These are phyloP conservation scores for Ceratocystis cacaofunesta DNA, from an alignment of 2,329 filamentous ascomycete species.

Conservation along the genomic window DNA sequence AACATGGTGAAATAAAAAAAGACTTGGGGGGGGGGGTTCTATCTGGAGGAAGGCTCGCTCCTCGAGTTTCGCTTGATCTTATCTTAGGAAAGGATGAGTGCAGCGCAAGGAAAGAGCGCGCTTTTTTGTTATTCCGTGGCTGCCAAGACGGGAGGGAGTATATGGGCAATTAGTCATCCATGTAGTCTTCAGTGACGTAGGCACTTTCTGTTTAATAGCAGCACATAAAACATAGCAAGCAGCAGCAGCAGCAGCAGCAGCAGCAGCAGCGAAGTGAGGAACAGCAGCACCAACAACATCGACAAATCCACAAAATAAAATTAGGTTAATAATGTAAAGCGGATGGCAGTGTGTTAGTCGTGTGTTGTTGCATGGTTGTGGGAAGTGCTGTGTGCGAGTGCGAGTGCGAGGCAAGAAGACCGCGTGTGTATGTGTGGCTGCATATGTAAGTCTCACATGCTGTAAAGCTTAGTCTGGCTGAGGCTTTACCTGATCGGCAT, in stretches of 20 bases:
- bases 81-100: background rate
- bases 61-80: background rate
- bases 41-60: background rate
- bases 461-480: background rate
- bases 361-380: too few relatives aligned
- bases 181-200: too few relatives aligned
- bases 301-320: too few relatives aligned
- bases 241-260: too few relatives aligned
- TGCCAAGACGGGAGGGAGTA: conserved; percentile 4
- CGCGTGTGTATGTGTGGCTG: background rate
- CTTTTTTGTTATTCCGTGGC: background rate
- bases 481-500: conserved; percentile 1
- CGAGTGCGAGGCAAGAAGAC: background rate
- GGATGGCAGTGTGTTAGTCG: background rate
- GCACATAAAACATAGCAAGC: too few relatives aligned
- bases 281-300: too few relatives aligned
- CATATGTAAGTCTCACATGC: background rate
- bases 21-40: background rate
- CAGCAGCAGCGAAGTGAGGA: too few relatives aligned
- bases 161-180: background rate
- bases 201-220: too few relatives aligned
- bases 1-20: background rate
- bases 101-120: background rate
- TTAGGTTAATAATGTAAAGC: background rate
- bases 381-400: too few relatives aligned